Conservation (phyloP, 208 protist genomes). For the Leishmania major region DNA sequence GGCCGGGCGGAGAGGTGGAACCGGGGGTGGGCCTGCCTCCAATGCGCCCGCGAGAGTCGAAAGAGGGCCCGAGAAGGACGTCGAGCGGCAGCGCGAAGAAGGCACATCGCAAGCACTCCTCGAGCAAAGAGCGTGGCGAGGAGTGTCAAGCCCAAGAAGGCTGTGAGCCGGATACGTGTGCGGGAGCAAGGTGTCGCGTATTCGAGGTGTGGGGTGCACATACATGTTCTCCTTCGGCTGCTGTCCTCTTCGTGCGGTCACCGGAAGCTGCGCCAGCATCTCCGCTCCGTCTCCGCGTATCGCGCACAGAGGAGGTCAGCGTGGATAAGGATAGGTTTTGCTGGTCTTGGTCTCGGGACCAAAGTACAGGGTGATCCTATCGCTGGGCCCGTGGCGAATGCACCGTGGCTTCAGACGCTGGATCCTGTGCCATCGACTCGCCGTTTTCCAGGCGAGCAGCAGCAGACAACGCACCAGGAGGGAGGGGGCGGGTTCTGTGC, state of each 20-base stretch:
- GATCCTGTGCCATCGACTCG: neutral
- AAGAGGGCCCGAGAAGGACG: neutral
- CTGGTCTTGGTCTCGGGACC: neutral
- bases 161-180: neutral
- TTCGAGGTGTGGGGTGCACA: neutral
- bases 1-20: neutral
- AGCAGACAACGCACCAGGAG: neutral
- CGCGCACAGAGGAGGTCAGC: neutral
- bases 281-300: neutral
- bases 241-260: neutral
- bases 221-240: neutral
- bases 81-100: neutral
- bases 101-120: too few relatives aligned
- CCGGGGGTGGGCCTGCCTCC: neutral
- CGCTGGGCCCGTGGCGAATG: neutral
- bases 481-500: neutral
- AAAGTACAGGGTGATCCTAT: neutral
- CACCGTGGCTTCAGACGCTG: neutral
- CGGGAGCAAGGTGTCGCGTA: neutral
- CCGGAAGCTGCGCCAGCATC: neutral
- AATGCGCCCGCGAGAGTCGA: neutral
- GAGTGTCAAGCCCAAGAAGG: neutral
- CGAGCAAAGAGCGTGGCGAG: too few relatives aligned
- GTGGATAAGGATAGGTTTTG: neutral
- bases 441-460: neutral